Conservation (phyloP, 164 flowering plant genomes). For the Macadamia tetraphylla region DNA sequence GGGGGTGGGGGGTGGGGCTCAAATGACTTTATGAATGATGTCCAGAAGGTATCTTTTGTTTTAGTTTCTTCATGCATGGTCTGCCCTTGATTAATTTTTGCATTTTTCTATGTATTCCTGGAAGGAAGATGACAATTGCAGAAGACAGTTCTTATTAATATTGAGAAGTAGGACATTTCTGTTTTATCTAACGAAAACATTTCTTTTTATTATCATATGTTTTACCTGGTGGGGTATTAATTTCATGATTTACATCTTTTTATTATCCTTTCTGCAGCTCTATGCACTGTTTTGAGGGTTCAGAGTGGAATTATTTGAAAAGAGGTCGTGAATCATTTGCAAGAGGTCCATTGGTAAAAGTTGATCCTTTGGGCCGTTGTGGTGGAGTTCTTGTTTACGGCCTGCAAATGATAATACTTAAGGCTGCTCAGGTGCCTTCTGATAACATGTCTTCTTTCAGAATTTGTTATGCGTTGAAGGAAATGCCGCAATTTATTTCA, state of each 20-base stretch:
- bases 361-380: conserved; percentile 95
- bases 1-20: too few relatives aligned
- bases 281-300: conserved; percentile 98
- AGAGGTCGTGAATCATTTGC: conserved; percentile 91
- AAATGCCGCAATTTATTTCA: not conserved
- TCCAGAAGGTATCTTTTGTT: too few relatives aligned
- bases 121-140: too few relatives aligned
- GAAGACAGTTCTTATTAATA: too few relatives aligned
- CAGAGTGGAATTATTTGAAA: conserved; percentile 84
- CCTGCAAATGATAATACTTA: conserved; percentile 88
- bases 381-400: conserved; percentile 83
- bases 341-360: conserved; percentile 83
- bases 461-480: not conserved
- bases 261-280: conserved; percentile 47
- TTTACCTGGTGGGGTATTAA: not conserved
- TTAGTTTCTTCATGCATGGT: too few relatives aligned
- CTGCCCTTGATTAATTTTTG: too few relatives aligned
- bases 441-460: not conserved
- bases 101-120: too few relatives aligned
- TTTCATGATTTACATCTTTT: not conserved
- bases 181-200: too few relatives aligned
- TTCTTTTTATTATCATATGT: not conserved
- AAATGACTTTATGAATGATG: too few relatives aligned
- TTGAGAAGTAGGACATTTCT: too few relatives aligned
- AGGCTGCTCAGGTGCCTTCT: conserved; percentile 78